These are phyloP conservation scores for Paracamarosporium sp. DNA, from an alignment of 2,329 filamentous ascomycete genomes.

Conservation along the genomic window DNA sequence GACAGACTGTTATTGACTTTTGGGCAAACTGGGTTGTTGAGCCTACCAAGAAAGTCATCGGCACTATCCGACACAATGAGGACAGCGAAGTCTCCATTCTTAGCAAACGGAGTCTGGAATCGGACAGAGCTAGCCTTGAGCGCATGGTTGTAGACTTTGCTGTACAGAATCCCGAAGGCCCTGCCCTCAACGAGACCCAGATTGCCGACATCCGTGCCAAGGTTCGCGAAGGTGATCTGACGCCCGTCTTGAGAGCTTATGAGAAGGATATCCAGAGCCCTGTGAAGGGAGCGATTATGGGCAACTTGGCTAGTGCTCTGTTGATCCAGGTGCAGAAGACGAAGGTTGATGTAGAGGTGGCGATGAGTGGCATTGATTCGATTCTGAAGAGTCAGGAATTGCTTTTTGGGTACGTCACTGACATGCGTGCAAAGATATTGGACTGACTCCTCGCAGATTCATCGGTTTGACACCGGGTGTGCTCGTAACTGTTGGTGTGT, in stretches of 20 bases:
- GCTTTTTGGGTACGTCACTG: constrained; percentile 71
- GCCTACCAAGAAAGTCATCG: constrained; percentile 80
- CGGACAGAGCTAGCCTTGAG: constrained; percentile 89
- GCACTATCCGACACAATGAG: constrained; percentile 91
- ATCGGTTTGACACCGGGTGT: constrained; percentile 91
- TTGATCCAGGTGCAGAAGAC: constrained; percentile 98
- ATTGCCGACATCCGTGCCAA: constrained; percentile 77
- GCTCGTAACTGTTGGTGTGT: constrained; percentile 78
- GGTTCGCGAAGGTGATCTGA: constrained; percentile 90
- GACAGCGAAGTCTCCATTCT: constrained; percentile 95
- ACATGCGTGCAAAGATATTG: background rate
- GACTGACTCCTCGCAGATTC: constrained; percentile 62
- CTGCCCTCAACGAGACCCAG: constrained; percentile 69
- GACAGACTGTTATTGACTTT: constrained; percentile 82
- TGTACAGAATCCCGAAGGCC: constrained; percentile 75
- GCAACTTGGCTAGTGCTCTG: constrained; percentile 87
- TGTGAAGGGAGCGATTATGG: constrained; percentile 80
- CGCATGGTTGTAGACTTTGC: constrained; percentile 99
- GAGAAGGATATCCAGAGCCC: constrained; percentile 86
- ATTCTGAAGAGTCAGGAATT: constrained; percentile 95
- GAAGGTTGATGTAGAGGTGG: constrained; percentile 96
- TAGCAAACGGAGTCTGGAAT: constrained; percentile 89
- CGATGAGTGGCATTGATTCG: constrained; percentile 93
- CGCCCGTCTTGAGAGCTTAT: constrained; percentile 87
- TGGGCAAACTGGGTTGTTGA: constrained; percentile 97